Percentiles rank a stretch among this genome's conserved stretches.
These are phyloP conservation scores for Chalara sp. DNA, from an alignment of 2,329 filamentous ascomycete genomes.

Conservation along the genomic window DNA sequence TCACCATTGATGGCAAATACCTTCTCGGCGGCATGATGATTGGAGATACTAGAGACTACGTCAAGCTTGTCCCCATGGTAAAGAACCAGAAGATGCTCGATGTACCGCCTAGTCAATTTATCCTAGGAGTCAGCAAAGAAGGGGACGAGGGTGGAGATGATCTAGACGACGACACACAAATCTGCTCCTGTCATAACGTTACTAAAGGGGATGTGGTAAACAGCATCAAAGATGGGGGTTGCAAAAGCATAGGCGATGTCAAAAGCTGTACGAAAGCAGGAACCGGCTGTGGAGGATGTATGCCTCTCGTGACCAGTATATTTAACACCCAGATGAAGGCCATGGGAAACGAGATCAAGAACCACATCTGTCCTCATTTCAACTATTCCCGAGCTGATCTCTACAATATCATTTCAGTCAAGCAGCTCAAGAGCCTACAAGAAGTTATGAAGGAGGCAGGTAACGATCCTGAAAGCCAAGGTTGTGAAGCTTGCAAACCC, in stretches of 20 bases:
- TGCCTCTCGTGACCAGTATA: constrained; percentile 82
- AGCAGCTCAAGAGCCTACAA: constrained; percentile 63
- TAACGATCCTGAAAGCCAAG: constrained; percentile 62
- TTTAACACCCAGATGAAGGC: constrained; percentile 84
- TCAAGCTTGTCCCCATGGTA: constrained; percentile 82
- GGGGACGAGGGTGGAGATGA: constrained; percentile 72
- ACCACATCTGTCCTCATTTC: constrained; percentile 81
- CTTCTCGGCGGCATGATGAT: constrained; percentile 97
- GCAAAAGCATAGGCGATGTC: constrained; percentile 74
- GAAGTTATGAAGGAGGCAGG: constrained; percentile 77
- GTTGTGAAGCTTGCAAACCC: constrained; percentile 85
- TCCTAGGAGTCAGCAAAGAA: constrained; percentile 68
- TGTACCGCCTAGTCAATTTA: constrained; percentile 72
- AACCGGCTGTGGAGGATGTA: constrained; percentile 83
- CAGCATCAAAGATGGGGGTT: constrained; percentile 68
- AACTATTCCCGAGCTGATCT: constrained; percentile 76
- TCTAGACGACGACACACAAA: constrained; percentile 76
- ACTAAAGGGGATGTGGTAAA: constrained; percentile 74
- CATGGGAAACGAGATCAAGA: constrained; percentile 82
- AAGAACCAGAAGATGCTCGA: constrained; percentile 77
- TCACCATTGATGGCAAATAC: constrained; percentile 84
- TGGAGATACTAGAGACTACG: constrained; percentile 82
- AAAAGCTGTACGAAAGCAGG: constrained; percentile 90
- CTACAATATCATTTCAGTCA: constrained; percentile 84
- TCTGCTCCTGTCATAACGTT: constrained; percentile 92